Evolutionary conservation across 2,329 filamentous ascomycete genomes (phyloP).

Genomic region (Penicillium sp.): DNA sequence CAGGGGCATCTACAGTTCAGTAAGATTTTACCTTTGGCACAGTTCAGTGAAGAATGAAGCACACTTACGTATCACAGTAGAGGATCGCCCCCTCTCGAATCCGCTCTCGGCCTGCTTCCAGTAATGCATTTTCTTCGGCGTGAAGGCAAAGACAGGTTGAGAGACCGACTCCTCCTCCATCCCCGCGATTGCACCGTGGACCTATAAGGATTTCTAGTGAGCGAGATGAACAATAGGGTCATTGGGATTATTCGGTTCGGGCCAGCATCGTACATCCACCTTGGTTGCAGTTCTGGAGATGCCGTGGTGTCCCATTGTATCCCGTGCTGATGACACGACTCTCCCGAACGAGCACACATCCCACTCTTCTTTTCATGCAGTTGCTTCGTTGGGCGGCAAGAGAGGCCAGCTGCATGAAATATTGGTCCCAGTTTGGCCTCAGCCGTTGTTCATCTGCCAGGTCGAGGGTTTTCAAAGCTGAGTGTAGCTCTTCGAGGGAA

Average conservation of each 20-base stretch:
- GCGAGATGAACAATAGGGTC: constrained; percentile 3
- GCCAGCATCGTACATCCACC: constrained; percentile 67
- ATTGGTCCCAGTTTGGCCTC: constrained; percentile 90
- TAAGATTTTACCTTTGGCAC: neutral
- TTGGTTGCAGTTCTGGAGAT: constrained; percentile 85
- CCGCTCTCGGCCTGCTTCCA: constrained; percentile 89
- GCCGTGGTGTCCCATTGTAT: constrained; percentile 95
- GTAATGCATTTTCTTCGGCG: constrained; percentile 92
- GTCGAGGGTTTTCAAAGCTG: constrained; percentile 70
- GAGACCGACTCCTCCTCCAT: constrained; percentile 68
- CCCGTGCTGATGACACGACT: constrained; percentile 89
- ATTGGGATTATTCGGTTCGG: neutral
- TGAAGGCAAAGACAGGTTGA: constrained; percentile 94
- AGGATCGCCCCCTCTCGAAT: constrained; percentile 79
- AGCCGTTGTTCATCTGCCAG: constrained; percentile 76
- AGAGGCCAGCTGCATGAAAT: constrained; percentile 96
- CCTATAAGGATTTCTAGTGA: constrained; percentile 34
- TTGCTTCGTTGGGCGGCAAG: constrained; percentile 88
- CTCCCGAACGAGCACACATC: constrained; percentile 85
- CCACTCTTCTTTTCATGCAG: constrained; percentile 97
- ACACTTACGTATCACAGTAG: constrained; percentile 76
- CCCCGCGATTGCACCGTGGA: constrained; percentile 75
- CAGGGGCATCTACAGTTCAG: constrained; percentile 68
- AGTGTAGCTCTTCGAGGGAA: constrained; percentile 68
- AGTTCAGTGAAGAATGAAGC: neutral